These are phyloP conservation scores for Pelargonium nanum DNA, from an alignment of 345 rosid species.

Conservation along the genomic window DNA sequence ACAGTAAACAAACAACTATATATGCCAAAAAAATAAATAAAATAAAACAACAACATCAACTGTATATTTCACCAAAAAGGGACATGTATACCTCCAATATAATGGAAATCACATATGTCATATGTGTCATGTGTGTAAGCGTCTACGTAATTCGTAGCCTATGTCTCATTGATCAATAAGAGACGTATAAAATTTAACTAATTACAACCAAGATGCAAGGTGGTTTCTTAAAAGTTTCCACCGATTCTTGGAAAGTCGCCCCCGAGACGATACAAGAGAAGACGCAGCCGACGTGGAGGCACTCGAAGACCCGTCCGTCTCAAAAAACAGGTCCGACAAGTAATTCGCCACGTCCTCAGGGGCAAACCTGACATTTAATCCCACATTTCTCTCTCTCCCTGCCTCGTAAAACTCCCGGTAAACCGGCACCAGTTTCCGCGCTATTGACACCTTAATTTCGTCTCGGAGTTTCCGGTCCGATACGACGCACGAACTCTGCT, in stretches of 20 bases:
- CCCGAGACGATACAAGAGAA: slow-evolving; percentile 1
- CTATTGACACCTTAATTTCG: slow-evolving; percentile 8
- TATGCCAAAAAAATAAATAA: too few relatives aligned
- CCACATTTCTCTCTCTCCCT: not conserved
- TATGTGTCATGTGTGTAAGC: too few relatives aligned
- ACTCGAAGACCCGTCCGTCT: not conserved
- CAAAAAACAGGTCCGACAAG: slow-evolving; percentile 4
- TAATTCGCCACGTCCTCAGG: slow-evolving; percentile 10
- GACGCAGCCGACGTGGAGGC: too few relatives aligned
- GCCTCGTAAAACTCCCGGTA: slow-evolving; percentile 1
- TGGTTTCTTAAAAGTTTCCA: not conserved
- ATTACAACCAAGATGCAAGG: too few relatives aligned
- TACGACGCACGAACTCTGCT: slow-evolving; percentile 8
- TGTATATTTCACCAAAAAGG: too few relatives aligned
- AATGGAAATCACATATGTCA: too few relatives aligned
- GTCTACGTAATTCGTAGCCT: too few relatives aligned
- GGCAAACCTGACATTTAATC: not conserved
- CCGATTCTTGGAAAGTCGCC: not conserved
- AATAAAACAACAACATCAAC: too few relatives aligned
- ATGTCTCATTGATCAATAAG: too few relatives aligned
- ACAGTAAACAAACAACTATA: too few relatives aligned
- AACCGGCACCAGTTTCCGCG: slow-evolving; percentile 6
- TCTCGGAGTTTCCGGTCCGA: slow-evolving; percentile 11
- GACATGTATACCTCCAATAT: too few relatives aligned
- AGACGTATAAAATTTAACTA: too few relatives aligned